Conservation (phyloP, 139 green algal genomes). For the Dunaliella sp. region DNA sequence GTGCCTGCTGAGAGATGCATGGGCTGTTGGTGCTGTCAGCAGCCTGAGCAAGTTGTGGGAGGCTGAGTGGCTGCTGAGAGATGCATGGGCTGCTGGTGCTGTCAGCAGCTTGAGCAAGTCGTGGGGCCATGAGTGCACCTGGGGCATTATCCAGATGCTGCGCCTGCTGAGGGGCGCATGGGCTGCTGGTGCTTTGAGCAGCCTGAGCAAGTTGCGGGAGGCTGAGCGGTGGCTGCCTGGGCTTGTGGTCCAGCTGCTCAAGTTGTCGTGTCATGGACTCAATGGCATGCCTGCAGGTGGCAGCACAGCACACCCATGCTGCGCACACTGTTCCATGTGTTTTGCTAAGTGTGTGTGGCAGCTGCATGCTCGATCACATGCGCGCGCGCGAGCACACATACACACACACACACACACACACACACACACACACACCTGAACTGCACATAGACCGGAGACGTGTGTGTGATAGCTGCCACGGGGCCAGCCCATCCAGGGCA, state of each 20-base stretch:
- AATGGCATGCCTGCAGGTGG: background rate
- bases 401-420: background rate
- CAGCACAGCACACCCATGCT: background rate
- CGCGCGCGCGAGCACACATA: background rate
- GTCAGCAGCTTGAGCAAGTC: background rate
- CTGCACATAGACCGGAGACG: slow-evolving; percentile 14
- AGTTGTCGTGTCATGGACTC: background rate
- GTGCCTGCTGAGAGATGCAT: background rate
- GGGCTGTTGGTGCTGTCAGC: background rate
- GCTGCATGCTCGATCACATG: background rate
- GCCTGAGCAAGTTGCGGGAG: background rate
- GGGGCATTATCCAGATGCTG: too few species aligned
- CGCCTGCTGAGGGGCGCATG: background rate
- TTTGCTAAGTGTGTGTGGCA: background rate
- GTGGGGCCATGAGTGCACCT: too few species aligned
- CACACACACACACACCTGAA: background rate
- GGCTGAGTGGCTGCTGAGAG: background rate
- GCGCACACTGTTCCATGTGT: background rate
- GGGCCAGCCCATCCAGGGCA: slow-evolving; percentile 44
- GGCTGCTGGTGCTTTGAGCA: background rate
- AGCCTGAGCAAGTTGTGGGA: background rate
- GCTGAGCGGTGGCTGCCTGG: background rate
- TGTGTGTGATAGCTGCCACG: slow-evolving; percentile 27
- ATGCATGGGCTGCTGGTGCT: background rate
- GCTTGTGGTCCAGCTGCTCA: background rate